Conservation (phyloP, 1,139 yeast species). For the Lodderomyces orthopsilosis region DNA sequence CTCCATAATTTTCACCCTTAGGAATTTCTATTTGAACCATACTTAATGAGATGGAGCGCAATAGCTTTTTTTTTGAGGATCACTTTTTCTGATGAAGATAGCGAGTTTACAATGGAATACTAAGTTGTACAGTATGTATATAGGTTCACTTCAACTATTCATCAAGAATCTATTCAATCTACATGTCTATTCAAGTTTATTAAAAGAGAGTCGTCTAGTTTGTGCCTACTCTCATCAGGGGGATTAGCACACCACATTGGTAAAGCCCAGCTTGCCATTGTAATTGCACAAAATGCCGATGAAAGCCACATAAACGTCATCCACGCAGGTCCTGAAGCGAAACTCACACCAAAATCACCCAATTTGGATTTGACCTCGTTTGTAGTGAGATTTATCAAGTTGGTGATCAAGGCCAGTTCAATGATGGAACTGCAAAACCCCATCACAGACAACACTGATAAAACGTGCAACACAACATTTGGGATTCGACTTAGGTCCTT, state of each 20-base stretch:
- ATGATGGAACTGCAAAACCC: conserved; percentile 29
- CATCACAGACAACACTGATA: conserved; percentile 33
- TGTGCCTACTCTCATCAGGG: conserved; percentile 2
- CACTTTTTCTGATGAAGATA: too few relatives aligned
- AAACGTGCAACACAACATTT: conserved; percentile 26
- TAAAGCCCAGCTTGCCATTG: conserved; percentile 33
- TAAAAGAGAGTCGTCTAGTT: conserved; percentile 4
- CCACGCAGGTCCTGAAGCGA: conserved; percentile 42
- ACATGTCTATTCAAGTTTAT: conserved; percentile 2
- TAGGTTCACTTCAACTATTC: too few relatives aligned
- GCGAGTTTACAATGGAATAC: too few relatives aligned
- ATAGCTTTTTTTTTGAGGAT: neutral
- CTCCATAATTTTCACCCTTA: neutral
- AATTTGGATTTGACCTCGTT: conserved; percentile 30
- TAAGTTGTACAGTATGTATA: too few relatives aligned
- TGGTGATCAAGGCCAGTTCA: conserved; percentile 27
- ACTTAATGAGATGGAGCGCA: neutral
- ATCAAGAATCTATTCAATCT: conserved; percentile 1
- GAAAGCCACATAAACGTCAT: conserved; percentile 40
- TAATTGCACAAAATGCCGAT: conserved; percentile 23
- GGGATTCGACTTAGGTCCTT: conserved; percentile 29
- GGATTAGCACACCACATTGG: conserved; percentile 50
- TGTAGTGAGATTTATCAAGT: conserved; percentile 23
- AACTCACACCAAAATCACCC: conserved; percentile 43
- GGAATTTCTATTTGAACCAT: conserved; percentile 1